phyloP scores from a whole-genome alignment of 2,329 filamentous ascomycete genomes.

The Xylaria digitata region DNA sequence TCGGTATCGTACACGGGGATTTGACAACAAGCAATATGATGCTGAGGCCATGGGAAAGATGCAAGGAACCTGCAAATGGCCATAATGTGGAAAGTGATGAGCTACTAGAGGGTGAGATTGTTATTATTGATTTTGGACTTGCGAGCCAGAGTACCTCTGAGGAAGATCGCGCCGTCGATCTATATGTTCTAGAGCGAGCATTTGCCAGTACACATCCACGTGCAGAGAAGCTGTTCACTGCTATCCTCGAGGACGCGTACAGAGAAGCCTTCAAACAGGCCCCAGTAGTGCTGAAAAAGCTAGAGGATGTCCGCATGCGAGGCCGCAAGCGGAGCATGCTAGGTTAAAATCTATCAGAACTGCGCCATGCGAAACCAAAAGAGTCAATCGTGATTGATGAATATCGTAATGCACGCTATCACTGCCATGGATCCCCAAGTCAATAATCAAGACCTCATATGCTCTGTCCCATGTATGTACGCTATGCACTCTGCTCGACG shows the following conservation, averaged over 20 bases:
- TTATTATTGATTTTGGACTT: conserved; percentile 94
- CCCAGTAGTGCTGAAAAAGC: conserved; percentile 76
- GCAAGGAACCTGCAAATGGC: conserved; percentile 34
- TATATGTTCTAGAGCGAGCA: conserved; percentile 94
- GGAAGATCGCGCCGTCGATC: conserved; percentile 93
- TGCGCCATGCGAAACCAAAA: conserved; percentile 17
- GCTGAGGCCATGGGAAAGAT: conserved; percentile 63
- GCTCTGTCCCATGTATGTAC: conserved; percentile 29
- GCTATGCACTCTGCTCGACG: conserved; percentile 35
- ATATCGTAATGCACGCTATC: conserved; percentile 26
- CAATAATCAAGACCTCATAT: conserved; percentile 14
- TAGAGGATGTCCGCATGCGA: conserved; percentile 93
- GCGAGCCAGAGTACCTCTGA: conserved; percentile 84
- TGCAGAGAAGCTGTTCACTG: conserved; percentile 79
- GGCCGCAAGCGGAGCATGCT: conserved; percentile 98
- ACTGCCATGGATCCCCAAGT: conserved; percentile 12
- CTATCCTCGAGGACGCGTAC: conserved; percentile 78
- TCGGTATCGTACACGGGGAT: conserved; percentile 94
- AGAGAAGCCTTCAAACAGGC: conserved; percentile 79
- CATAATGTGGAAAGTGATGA: conserved; percentile 38
- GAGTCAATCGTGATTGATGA: conserved; percentile 19
- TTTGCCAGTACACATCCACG: conserved; percentile 95
- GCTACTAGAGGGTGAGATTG: conserved; percentile 75
- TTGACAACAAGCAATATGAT: conserved; percentile 98
- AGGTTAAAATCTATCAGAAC: conserved; percentile 63